A percentile compares a stretch with the other conserved stretches of the same genome.
Conservation (phyloP, 202 grass and related monocot species). For the Miscanthus sacchariflorus region DNA sequence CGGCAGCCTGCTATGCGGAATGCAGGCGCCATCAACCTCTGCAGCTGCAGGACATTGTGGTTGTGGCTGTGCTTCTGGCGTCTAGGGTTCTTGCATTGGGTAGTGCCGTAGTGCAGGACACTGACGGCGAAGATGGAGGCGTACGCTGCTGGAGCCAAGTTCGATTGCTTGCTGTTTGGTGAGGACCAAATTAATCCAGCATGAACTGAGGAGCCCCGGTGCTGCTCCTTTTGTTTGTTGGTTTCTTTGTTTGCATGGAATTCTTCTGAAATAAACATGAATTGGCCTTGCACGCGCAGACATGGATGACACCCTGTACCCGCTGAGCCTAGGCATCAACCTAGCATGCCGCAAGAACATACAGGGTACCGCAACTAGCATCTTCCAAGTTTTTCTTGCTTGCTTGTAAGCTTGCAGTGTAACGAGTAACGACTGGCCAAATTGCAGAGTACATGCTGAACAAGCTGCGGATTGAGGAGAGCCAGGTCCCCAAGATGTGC, state of each 20-base stretch:
- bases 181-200: background rate
- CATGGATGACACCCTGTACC: slow-evolving; percentile 97
- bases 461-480: slow-evolving; percentile 77
- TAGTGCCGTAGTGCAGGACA: slow-evolving; percentile 38
- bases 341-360: slow-evolving; percentile 93
- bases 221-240: background rate
- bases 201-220: background rate
- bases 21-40: slow-evolving; percentile 21
- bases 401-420: background rate
- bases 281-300: slow-evolving; percentile 39
- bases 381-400: background rate
- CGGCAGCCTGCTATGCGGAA: background rate
- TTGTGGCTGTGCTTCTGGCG: slow-evolving; percentile 15
- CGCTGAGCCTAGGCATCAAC: slow-evolving; percentile 83
- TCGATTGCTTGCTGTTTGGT: slow-evolving; percentile 94
- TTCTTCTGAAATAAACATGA: background rate
- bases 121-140: slow-evolving; percentile 55
- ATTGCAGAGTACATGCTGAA: slow-evolving; percentile 85
- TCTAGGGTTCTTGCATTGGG: background rate
- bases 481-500: slow-evolving; percentile 79
- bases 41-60: background rate
- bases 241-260: background rate
- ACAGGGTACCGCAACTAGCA: slow-evolving; percentile 47
- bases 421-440: background rate
- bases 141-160: slow-evolving; percentile 59